Base-by-base conservation (phyloP, 176 grass and related monocot species). In the Rhynchospora breviuscula region DNA sequence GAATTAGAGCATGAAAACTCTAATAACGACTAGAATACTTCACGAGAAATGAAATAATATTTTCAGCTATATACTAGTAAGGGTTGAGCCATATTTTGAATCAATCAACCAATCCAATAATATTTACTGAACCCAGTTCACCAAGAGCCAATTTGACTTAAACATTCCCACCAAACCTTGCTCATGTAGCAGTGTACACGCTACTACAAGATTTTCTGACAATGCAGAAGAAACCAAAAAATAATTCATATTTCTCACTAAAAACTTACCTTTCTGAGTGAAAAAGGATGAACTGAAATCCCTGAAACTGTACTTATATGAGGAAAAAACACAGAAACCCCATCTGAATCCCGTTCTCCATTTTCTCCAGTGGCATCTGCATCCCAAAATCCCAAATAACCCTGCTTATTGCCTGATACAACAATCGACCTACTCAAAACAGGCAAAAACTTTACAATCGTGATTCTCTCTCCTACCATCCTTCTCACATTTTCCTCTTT, bases 341-440 rank as follows among this genome's bases (percentile, higher is more conserved):
- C 81, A 46, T 87, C 85, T 31, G 60, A 85, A 84, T 48, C 78
- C 11, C 61, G 68, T 8, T 25, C 49, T 59, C 64, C 88, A 63
- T 75, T 69, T 56, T 84, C 88, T 79, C 68, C 85, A 7, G 70
- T 6, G 26, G 52, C 15, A 71, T 92, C 92, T 47, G 85, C 88
- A 70, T 92, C 87, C 95, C 95, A 94, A 79, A 98, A 93, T 18
- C 95, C 95, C 22, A 98, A n/a, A 69, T 91, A 46, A 29, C 95
- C 92, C 10, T 87, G 8, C 54, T 84, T 92, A 84, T 91, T 85
- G 47, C 92, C 95, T 0, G 82, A 75, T 2, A 52, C 84, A 22
- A 98, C 77, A 44, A 98, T 85, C 6, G 88, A 86, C 10, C 92
- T 85, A 71, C 83, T 84, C 2, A n/a, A 45, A 67, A 91, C 77